These are phyloP conservation scores for Xylaria bambusicola DNA, from an alignment of 495 filamentous ascomycete genomes.

Conservation along the genomic window DNA sequence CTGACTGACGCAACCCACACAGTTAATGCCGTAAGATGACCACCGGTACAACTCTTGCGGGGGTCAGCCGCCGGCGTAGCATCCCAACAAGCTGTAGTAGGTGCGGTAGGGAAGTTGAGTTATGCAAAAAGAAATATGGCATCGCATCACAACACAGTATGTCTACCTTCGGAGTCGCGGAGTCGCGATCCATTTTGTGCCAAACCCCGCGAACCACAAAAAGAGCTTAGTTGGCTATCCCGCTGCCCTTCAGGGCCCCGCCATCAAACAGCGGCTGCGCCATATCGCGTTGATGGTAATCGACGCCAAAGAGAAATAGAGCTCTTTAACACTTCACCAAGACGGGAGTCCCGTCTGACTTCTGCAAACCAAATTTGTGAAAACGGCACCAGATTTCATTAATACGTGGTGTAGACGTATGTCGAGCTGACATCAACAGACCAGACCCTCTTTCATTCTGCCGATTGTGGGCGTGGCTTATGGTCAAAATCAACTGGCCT, in stretches of 20 bases:
- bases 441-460: neutral
- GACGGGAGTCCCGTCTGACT: too few relatives aligned
- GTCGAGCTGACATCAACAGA: too few relatives aligned
- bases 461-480: too few relatives aligned
- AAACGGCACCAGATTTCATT: too few relatives aligned
- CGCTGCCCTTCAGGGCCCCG: neutral
- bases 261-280: neutral
- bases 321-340: neutral
- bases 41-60: too few relatives aligned
- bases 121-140: too few relatives aligned
- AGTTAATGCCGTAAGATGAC: neutral
- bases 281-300: neutral
- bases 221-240: neutral
- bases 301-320: neutral
- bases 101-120: too few relatives aligned
- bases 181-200: neutral
- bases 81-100: neutral
- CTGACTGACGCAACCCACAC: slow-evolving; percentile 2
- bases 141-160: neutral
- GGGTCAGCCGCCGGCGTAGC: neutral
- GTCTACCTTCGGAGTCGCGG: neutral
- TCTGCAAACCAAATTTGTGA: too few relatives aligned
- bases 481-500: too few relatives aligned
- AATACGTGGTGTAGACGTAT: too few relatives aligned
- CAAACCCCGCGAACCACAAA: slow-evolving; percentile 6